Conservation (phyloP, 2,329 filamentous ascomycete genomes). For the Penicillium sp. region DNA sequence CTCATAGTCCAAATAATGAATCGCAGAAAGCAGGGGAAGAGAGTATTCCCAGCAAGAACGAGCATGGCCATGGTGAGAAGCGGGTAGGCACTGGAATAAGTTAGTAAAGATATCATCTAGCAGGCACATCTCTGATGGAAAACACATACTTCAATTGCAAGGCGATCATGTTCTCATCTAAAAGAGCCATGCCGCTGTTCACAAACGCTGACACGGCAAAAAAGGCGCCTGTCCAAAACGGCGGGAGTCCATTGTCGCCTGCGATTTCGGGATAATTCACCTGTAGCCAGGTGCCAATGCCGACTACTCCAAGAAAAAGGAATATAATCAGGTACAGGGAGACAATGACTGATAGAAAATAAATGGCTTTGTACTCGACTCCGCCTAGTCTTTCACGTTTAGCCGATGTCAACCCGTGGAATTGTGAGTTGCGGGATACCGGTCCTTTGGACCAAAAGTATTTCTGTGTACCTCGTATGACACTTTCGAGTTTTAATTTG, state of each 20-base stretch:
- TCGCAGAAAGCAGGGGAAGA: slow-evolving; percentile 64
- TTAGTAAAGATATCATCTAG: slow-evolving; percentile 5
- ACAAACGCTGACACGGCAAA: slow-evolving; percentile 57
- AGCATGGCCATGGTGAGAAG: slow-evolving; percentile 54
- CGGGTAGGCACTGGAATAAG: slow-evolving; percentile 34
- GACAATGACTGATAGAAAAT: slow-evolving; percentile 36
- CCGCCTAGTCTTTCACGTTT: slow-evolving; percentile 45
- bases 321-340: slow-evolving; percentile 50
- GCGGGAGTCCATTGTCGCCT: slow-evolving; percentile 48
- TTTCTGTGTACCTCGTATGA: slow-evolving; percentile 30
- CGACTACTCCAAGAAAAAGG: slow-evolving; percentile 48
- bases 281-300: slow-evolving; percentile 49
- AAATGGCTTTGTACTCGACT: slow-evolving; percentile 45
- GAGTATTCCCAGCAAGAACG: slow-evolving; percentile 65
- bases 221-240: slow-evolving; percentile 51
- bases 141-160: slow-evolving; percentile 37
- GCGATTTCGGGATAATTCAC: slow-evolving; percentile 43
- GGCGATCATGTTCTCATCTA: slow-evolving; percentile 54
- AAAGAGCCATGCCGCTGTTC: slow-evolving; percentile 55
- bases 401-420: slow-evolving; percentile 47
- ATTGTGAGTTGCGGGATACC: slow-evolving; percentile 51
- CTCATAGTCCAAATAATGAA: slow-evolving; percentile 57
- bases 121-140: background rate
- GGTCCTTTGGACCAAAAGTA: slow-evolving; percentile 32
- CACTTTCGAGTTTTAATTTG: slow-evolving; percentile 21